These are phyloP conservation scores for Neonectria magnoliae DNA, from an alignment of 2,329 filamentous ascomycete species.

Conservation along the genomic window DNA sequence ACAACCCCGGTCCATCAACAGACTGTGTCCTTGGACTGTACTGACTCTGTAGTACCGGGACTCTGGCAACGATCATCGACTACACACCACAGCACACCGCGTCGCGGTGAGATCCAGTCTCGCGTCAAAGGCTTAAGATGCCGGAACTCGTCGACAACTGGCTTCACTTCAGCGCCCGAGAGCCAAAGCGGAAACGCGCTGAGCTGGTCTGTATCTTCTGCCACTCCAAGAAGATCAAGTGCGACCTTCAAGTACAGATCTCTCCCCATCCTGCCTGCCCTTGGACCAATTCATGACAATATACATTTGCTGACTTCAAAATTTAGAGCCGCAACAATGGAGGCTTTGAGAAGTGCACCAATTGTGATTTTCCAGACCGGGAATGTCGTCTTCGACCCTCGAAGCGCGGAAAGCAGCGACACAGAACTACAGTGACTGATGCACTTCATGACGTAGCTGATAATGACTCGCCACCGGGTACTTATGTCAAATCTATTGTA, in stretches of 20 bases:
- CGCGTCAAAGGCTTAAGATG: too few relatives aligned
- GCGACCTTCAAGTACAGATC: conserved; percentile 43
- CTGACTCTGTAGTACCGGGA: background rate
- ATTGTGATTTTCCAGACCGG: conserved; percentile 40
- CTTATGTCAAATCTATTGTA: background rate
- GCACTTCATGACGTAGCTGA: background rate
- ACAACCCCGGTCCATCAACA: too few relatives aligned
- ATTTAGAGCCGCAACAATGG: conserved; percentile 31
- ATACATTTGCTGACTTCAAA: background rate
- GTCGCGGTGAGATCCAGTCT: background rate
- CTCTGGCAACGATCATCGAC: background rate
- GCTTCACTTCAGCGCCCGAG: conserved; percentile 45
- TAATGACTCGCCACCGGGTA: background rate
- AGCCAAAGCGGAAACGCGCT: conserved; percentile 47
- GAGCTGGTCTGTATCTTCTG: conserved; percentile 43
- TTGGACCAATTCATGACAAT: background rate
- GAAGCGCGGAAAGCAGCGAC: conserved; percentile 40
- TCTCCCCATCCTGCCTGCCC: background rate
- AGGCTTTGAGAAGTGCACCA: conserved; percentile 42
- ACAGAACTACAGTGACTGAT: background rate
- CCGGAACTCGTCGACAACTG: conserved; percentile 45
- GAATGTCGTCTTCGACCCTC: conserved; percentile 45
- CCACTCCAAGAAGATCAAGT: conserved; percentile 50
- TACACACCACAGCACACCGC: background rate
- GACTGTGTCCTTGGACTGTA: background rate